A percentile compares a stretch with the other conserved stretches of the same genome.
These are phyloP conservation scores for Rhizopogon salebrosus DNA, from an alignment of 768 basidiomycete species.

Conservation along the genomic window DNA sequence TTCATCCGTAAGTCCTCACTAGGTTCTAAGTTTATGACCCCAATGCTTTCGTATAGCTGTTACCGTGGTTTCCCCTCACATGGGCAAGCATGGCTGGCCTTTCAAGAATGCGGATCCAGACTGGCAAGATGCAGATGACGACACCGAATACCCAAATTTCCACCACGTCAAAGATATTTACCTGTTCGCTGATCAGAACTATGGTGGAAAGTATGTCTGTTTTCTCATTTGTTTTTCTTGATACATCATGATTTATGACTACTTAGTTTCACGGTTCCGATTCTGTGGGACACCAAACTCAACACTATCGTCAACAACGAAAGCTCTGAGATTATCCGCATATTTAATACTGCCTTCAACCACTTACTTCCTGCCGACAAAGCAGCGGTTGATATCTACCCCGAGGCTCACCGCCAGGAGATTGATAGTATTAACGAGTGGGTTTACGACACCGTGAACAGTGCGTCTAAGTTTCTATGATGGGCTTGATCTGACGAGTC, in stretches of 20 bases:
- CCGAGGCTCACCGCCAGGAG: conserved; percentile 58
- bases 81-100: conserved; percentile 85
- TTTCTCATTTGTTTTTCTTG: neutral
- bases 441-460: conserved; percentile 84
- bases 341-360: conserved; percentile 86
- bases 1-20: conserved; percentile 57
- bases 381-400: conserved; percentile 72
- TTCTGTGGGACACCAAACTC: conserved; percentile 89
- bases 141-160: conserved; percentile 59
- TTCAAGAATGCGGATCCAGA: conserved; percentile 60
- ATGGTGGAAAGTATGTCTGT: conserved; percentile 55
- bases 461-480: conserved; percentile 37
- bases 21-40: neutral
- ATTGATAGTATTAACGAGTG: conserved; percentile 85
- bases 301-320: conserved; percentile 95
- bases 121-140: conserved; percentile 70
- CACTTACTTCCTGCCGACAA: conserved; percentile 60
- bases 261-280: conserved; percentile 86
- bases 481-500: neutral
- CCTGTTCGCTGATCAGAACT: conserved; percentile 65
- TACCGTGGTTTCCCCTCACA: conserved; percentile 77
- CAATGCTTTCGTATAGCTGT: conserved; percentile 43
- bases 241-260: neutral
- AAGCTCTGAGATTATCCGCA: conserved; percentile 90
- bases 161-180: conserved; percentile 84